Evolutionary conservation across 495 filamentous ascomycete genomes (phyloP), one percentile per base, ranked within the genome.

Genomic region (Aspergillus steynii): DNA sequence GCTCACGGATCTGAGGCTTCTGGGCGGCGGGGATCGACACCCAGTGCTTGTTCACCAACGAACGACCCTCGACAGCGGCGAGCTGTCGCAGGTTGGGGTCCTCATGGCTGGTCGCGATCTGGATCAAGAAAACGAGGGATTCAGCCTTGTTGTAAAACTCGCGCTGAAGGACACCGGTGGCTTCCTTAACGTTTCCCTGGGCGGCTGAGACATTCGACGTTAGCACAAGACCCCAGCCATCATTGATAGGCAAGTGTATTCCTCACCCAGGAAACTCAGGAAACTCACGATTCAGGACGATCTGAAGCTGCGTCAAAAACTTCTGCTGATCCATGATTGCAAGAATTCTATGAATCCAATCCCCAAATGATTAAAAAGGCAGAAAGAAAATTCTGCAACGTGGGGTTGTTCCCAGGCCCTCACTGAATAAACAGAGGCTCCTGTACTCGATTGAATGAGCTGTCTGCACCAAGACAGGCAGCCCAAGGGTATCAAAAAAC

Each of bases 31-130:
- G 74, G 6, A 91, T 69, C 53, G 78, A 72, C 55, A 79, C 69
- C 95, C 95, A 99, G 76, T 96, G 93, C 81, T 92, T 96, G 61
- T 83, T 75, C 25, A 97, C 90, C 31, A 96, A 80, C 59, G 87
- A 84, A 31, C 91, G 82, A 25, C 90, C 87, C 78, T 97, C 92
- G 53, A 98, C 90, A 51, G 95, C 91, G 34, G 96, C 92, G 57
- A 94, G 82, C 77, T 98, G 96, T 57, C 92, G 88, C 14, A 97
- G 79, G 62, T 88, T 83, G 6, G 83, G 64, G 61, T 89, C 82
- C 47, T 86, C 78, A 70, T 96, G 88, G 47, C 86, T 86, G 31
- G 88, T 88, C 58, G 96, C 82, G 65, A 97, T 84, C 70, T 96
- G 92, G 53, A 98, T 82, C 34, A 99, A 88, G 66, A 90, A 82